phyloP scores from a whole-genome alignment of 495 filamentous ascomycete genomes.

The Neurospora pannonica region DNA sequence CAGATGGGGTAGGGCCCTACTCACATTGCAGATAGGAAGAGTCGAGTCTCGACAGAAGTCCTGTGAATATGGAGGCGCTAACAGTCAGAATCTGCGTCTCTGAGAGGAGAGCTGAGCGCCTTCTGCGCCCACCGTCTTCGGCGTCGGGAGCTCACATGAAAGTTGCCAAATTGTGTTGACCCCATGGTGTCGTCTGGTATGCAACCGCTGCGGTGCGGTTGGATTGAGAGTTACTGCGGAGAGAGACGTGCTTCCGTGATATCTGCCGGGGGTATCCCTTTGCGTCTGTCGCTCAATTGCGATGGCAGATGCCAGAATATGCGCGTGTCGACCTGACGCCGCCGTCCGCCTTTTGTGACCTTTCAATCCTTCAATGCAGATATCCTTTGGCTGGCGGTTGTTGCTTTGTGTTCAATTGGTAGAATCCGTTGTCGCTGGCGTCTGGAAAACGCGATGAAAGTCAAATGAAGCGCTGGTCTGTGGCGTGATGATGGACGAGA shows the following conservation, averaged over 20 bases:
- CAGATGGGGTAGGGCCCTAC: conserved; percentile 27
- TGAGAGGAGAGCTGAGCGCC: background rate
- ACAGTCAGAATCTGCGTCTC: background rate
- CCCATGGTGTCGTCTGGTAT: conserved; percentile 38
- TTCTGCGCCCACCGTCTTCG: background rate
- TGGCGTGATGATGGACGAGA: background rate
- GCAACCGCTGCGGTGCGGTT: conserved; percentile 8
- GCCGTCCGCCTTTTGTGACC: background rate
- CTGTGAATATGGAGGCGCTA: conserved; percentile 30
- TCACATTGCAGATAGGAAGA: conserved; percentile 91
- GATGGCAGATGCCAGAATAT: background rate
- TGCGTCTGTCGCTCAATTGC: background rate
- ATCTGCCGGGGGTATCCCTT: background rate
- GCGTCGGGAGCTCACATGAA: conserved; percentile 55
- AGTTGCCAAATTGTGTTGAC: conserved; percentile 77
- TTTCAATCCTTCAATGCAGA: background rate
- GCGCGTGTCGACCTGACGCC: background rate
- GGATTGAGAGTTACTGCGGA: background rate
- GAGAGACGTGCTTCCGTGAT: background rate
- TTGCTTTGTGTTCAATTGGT: background rate
- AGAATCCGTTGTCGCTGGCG: background rate
- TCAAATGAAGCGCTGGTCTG: background rate
- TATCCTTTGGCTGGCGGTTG: background rate
- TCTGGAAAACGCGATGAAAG: background rate
- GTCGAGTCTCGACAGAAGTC: conserved; percentile 96